Percentiles rank a stretch among this genome's conserved stretches.
phyloP scores from a whole-genome alignment of 164 flowering plant genomes.

The Brasenia schreberi region DNA sequence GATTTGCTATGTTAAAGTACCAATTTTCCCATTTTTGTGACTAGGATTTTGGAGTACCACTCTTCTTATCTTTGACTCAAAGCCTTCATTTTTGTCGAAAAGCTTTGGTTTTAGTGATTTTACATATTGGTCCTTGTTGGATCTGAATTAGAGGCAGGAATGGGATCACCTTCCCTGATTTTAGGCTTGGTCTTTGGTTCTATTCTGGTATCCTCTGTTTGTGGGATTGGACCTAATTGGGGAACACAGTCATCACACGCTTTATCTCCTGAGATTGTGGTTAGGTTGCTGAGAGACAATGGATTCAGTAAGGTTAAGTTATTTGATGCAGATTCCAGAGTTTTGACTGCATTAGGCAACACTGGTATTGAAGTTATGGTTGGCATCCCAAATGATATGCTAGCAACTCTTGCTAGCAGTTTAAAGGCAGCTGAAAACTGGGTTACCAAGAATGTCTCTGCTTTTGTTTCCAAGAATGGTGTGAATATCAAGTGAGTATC shows the following conservation, averaged over 20 bases:
- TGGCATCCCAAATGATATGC: slow-evolving; percentile 20
- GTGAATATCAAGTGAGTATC: slow-evolving; percentile 8
- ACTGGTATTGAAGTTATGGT: slow-evolving; percentile 55
- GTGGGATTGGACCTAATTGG: slow-evolving; percentile 56
- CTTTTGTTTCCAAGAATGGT: slow-evolving; percentile 1
- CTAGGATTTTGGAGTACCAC: too few relatives aligned
- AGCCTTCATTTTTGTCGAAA: neutral
- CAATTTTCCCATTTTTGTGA: neutral
- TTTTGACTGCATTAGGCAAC: slow-evolving; percentile 18
- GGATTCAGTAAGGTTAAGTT: slow-evolving; percentile 24
- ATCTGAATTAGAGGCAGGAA: neutral
- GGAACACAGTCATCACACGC: slow-evolving; percentile 46
- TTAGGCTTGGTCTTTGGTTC: neutral
- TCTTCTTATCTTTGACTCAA: neutral
- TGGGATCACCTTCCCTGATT: neutral
- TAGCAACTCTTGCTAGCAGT: neutral
- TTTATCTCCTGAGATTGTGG: slow-evolving; percentile 29
- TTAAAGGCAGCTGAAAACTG: slow-evolving; percentile 2
- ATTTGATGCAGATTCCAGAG: slow-evolving; percentile 4
- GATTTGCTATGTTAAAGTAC: neutral
- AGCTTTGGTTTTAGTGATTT: neutral
- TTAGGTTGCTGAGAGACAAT: slow-evolving; percentile 34
- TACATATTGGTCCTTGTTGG: neutral
- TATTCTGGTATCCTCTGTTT: slow-evolving; percentile 7
- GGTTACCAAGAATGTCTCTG: slow-evolving; percentile 14